Percentiles rank a stretch among this genome's conserved stretches.
phyloP scores from a whole-genome alignment of 768 basidiomycete species.

The Lactarius evosmus region DNA sequence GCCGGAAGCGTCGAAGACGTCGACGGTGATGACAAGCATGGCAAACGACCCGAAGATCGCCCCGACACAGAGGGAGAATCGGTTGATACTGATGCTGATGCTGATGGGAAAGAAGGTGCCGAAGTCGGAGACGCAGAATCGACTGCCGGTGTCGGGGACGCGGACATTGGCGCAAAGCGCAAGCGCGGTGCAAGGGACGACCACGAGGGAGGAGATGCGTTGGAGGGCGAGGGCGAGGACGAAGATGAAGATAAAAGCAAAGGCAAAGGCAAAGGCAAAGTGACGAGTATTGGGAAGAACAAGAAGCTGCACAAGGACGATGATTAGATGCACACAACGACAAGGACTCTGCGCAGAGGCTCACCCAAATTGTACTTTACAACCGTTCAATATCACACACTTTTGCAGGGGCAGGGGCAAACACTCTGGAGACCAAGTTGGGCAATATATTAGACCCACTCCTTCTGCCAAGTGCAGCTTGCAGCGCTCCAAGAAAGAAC shows the following conservation, averaged over 20 bases:
- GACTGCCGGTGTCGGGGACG: constrained; percentile 23
- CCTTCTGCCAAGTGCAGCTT: no score
- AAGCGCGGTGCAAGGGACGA: constrained; percentile 22
- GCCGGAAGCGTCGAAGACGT: no score
- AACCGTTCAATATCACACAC: background rate
- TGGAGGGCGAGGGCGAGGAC: background rate
- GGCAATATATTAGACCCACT: background rate
- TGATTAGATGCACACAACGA: no score
- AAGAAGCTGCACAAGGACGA: no score
- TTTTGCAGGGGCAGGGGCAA: no score
- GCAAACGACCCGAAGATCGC: background rate
- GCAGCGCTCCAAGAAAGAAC: background rate
- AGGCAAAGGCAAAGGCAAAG: background rate
- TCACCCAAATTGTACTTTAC: no score
- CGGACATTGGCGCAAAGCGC: constrained; percentile 22
- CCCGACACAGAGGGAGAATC: background rate
- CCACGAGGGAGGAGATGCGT: no score
- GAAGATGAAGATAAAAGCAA: background rate
- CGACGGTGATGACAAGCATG: no score
- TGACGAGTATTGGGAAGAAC: no score
- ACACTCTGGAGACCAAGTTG: background rate
- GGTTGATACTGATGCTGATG: no score
- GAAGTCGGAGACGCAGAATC: constrained; percentile 16
- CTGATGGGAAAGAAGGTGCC: constrained; percentile 8
- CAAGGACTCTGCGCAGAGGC: no score